Conservation (phyloP, 768 basidiomycete species). For the Ephemerocybe angulata region DNA sequence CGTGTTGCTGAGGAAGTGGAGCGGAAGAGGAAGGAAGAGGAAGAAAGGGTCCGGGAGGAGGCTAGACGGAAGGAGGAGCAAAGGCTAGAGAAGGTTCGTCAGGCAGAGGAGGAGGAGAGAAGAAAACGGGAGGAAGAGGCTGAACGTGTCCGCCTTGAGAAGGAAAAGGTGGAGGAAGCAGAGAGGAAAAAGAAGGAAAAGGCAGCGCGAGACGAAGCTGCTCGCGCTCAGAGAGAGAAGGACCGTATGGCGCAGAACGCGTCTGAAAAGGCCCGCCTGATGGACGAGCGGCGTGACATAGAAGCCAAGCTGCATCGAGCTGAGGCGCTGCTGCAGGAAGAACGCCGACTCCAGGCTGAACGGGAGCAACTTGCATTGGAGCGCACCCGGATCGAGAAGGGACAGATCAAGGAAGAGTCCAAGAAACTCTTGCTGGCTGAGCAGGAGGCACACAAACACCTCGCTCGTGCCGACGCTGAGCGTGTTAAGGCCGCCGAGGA, state of each 20-base stretch:
- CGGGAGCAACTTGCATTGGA: conserved; percentile 20
- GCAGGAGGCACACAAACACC: conserved; percentile 23
- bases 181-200: conserved; percentile 22
- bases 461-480: conserved; percentile 18
- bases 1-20: conserved; percentile 34
- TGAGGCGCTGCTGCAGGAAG: conserved; percentile 29
- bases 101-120: conserved; percentile 25
- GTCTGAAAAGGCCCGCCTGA: conserved; percentile 29
- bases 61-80: conserved; percentile 24
- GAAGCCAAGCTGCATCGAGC: conserved; percentile 28
- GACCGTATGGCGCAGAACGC: conserved; percentile 28
- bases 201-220: conserved; percentile 14
- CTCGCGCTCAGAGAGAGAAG: conserved; percentile 16
- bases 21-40: conserved; percentile 29
- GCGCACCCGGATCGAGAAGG: conserved; percentile 19
- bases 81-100: conserved; percentile 26
- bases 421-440: conserved; percentile 19
- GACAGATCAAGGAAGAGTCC: conserved; percentile 21
- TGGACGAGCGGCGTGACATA: conserved; percentile 31
- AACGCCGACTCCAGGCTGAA: conserved; percentile 28
- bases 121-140: conserved; percentile 21
- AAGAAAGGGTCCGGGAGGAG: conserved; percentile 27
- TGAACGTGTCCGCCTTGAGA: conserved; percentile 25
- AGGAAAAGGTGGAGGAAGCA: conserved; percentile 25
- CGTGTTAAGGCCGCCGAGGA: conserved; percentile 8